Conservation (phyloP, 768 basidiomycete genomes). For the Pisolithus marmoratus region DNA sequence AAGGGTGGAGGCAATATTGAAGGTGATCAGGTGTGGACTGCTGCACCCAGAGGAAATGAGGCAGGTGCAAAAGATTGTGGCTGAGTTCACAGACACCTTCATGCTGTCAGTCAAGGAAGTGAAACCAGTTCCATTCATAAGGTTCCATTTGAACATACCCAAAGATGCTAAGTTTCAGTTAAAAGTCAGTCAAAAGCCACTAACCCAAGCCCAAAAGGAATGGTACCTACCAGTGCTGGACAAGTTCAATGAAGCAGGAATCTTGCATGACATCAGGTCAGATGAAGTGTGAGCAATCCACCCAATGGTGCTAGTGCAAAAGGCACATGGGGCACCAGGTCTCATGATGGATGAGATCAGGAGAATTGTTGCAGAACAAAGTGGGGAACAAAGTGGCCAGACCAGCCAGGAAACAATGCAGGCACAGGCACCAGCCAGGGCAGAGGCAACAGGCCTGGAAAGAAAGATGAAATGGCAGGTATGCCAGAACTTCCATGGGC, state of each 20-base stretch:
- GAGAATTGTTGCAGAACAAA: no score
- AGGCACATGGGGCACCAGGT: no score
- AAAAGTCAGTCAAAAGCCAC: constrained; percentile 28
- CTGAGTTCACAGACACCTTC: constrained; percentile 34
- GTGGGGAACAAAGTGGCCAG: no score
- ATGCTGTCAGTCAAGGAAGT: constrained; percentile 37
- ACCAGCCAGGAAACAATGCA: no score
- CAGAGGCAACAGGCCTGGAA: no score
- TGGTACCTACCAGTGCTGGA: constrained; percentile 29
- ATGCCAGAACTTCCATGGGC: constrained; percentile 32
- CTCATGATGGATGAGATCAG: no score
- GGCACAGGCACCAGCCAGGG: no score
- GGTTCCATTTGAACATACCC: constrained; percentile 31
- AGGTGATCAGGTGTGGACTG: constrained; percentile 17
- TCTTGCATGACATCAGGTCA: constrained; percentile 10
- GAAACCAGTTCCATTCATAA: constrained; percentile 21
- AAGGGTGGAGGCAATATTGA: constrained; percentile 13
- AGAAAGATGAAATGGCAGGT: constrained; percentile 29
- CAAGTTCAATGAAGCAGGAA: constrained; percentile 28
- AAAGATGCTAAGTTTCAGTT: constrained; percentile 22
- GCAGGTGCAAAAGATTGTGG: constrained; percentile 18
- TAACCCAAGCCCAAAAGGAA: constrained; percentile 27
- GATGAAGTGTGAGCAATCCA: constrained; percentile 8
- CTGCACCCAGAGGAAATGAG: constrained; percentile 18
- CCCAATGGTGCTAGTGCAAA: no score